Evolutionary conservation across 2,329 filamentous ascomycete genomes (phyloP), one percentile per base, ranked within the genome.

Genomic region (Thelonectria olida): DNA sequence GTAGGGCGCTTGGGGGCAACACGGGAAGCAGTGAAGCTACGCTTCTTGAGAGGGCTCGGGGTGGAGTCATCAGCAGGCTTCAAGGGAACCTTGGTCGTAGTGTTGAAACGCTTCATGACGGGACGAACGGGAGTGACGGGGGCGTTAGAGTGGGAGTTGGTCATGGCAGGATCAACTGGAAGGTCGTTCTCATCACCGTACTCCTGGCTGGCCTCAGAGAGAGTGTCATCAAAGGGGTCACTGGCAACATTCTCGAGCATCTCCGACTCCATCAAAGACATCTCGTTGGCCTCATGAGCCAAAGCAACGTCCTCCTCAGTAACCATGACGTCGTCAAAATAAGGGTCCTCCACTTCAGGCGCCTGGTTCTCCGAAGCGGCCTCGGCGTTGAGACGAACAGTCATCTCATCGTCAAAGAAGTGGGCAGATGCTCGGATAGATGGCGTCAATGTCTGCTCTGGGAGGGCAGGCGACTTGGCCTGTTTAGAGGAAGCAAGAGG

Each of bases 71-170:
- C 90, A 22, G 88, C 88, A 4, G 88, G 81, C 75, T 92, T 92
- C 39, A 94, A 78, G 2, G 91, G 91, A 5, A 94, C 87, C 76
- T 93, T 94, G 23, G 90, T 91, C 0, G 92, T 88, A 0, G 92
- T 94, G 74, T 91, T 87, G 64, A 90, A 86, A 3, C 72, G 67
- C 56, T 82, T 81, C n/a, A 75, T 78, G n/a, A 81, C 70, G 0
- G 78, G 76, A 15, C 86, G 83, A 50, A 83, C 78, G 0, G 89
- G 89, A 1, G 89, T 91, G 7, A 81, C 77, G 2, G 85, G 86
- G 2, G 75, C 61, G 55, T 61, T 28, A 48, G 67, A 58, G 15
- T 66, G 61, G 6, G 63, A 50, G 20, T 61, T 66, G 22, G 66
- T 62, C 28, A 86, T 75, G 20, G 78, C 77, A 17, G 83, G 83